Percentiles rank a stretch among this genome's conserved stretches.
Evolutionary conservation across 306 rosid species (phyloP).

Genomic region (Prunus armeniaca): DNA sequence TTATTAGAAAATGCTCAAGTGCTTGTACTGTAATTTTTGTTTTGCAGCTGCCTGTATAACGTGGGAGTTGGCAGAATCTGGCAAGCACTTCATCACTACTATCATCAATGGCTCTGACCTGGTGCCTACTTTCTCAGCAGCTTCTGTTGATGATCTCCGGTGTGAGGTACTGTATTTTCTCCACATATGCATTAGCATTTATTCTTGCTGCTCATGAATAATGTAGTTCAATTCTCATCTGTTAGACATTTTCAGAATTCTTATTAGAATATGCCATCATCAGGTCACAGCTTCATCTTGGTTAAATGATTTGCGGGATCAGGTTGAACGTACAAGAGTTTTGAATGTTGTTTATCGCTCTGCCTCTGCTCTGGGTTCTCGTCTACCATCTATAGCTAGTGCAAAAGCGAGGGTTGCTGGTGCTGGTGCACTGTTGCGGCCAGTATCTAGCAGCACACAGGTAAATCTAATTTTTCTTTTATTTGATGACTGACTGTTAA

Average conservation of each 20-base stretch:
- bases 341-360: slow-evolving; percentile 91
- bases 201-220: not conserved
- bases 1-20: slow-evolving; percentile 2
- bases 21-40: slow-evolving; percentile 24
- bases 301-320: slow-evolving; percentile 91
- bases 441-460: slow-evolving; percentile 93
- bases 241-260: not conserved
- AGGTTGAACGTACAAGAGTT: slow-evolving; percentile 82
- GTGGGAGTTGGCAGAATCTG: slow-evolving; percentile 96
- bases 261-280: slow-evolving; percentile 18
- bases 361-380: slow-evolving; percentile 92
- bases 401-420: slow-evolving; percentile 89
- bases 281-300: slow-evolving; percentile 95
- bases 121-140: slow-evolving; percentile 93
- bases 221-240: not conserved
- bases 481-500: not conserved
- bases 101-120: slow-evolving; percentile 88
- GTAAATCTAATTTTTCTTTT: slow-evolving; percentile 33
- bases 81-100: slow-evolving; percentile 85
- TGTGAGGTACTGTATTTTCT: slow-evolving; percentile 60
- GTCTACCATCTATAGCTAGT: slow-evolving; percentile 80
- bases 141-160: slow-evolving; percentile 88
- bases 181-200: slow-evolving; percentile 6
- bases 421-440: slow-evolving; percentile 82
- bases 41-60: slow-evolving; percentile 98